A percentile compares a stretch with the other conserved stretches of the same genome.
These are phyloP conservation scores for Sugiyamaella lignohabitans DNA, from an alignment of 805 yeast genomes.

Conservation along the genomic window DNA sequence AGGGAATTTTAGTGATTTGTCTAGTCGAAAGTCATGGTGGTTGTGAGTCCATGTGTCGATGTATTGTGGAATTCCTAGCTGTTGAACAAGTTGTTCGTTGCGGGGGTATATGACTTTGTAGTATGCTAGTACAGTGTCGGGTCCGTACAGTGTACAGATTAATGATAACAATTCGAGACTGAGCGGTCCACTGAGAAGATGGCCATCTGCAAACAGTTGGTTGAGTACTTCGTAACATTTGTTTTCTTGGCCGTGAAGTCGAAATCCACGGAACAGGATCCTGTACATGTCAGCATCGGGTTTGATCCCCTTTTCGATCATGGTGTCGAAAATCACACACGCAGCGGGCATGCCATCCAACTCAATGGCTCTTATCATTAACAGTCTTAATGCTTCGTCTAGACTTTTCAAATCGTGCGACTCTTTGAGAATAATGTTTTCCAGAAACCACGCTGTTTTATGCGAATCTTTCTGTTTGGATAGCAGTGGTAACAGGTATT, in stretches of 20 bases:
- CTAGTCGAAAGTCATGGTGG: background rate
- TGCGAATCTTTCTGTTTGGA: slow-evolving; percentile 10
- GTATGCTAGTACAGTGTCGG: background rate
- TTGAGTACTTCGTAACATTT: slow-evolving; percentile 25
- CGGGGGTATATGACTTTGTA: background rate
- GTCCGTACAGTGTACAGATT: background rate
- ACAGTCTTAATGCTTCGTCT: slow-evolving; percentile 11
- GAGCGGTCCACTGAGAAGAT: background rate
- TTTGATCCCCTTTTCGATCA: slow-evolving; percentile 19
- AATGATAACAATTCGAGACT: background rate
- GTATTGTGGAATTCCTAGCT: background rate
- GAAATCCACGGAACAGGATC: slow-evolving; percentile 26
- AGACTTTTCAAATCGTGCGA: background rate
- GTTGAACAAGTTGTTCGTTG: background rate
- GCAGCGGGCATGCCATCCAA: slow-evolving; percentile 24
- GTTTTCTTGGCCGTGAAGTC: slow-evolving; percentile 23
- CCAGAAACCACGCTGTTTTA: slow-evolving; percentile 13
- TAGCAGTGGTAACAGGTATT: slow-evolving; percentile 8
- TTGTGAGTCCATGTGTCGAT: background rate
- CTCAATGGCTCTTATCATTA: slow-evolving; percentile 23
- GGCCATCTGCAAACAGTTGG: background rate
- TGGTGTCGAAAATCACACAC: slow-evolving; percentile 19
- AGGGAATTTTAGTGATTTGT: background rate
- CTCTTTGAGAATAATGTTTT: slow-evolving; percentile 8
- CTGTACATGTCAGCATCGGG: slow-evolving; percentile 12